A percentile compares a stretch with the other conserved stretches of the same genome.
Evolutionary conservation across 208 protist species (phyloP).

Genomic region (Acanthamoeba healyi): DNA sequence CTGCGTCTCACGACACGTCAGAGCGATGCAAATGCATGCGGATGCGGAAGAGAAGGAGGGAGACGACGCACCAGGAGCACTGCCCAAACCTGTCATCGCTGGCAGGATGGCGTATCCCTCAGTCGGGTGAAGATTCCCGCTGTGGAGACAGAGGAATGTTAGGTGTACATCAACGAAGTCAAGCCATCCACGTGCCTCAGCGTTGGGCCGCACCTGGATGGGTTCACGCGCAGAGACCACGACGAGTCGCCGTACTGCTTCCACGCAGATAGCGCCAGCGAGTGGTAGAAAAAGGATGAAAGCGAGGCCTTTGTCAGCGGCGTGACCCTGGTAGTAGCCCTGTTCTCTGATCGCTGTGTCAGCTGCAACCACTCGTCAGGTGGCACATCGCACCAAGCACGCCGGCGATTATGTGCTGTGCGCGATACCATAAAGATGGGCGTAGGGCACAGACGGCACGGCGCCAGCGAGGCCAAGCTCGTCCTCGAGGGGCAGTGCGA

Average conservation of each 20-base stretch:
- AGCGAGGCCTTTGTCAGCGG: not conserved
- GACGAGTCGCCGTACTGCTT: constrained; percentile 32
- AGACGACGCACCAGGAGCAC: not conserved
- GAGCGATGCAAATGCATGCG: not conserved
- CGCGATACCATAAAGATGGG: not conserved
- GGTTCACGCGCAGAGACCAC: constrained; percentile 61
- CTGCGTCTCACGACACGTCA: not conserved
- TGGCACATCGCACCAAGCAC: too few relatives aligned
- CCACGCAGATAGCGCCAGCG: constrained; percentile 55
- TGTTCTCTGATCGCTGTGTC: too few relatives aligned
- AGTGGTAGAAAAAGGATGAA: constrained; percentile 66
- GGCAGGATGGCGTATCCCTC: constrained; percentile 47
- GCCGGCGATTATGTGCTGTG: too few relatives aligned
- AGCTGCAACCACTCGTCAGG: too few relatives aligned
- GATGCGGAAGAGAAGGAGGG: not conserved
- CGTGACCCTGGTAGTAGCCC: too few relatives aligned
- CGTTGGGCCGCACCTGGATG: not conserved
- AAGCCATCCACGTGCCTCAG: not conserved
- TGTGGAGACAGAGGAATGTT: not conserved
- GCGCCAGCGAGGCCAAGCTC: not conserved
- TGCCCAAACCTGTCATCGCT: not conserved
- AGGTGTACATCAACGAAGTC: not conserved
- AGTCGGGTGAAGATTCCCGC: constrained; percentile 52
- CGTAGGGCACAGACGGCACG: not conserved
- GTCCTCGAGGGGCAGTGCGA: not conserved